Percentiles rank a stretch among this genome's conserved stretches.
Conservation (phyloP, 2,329 filamentous ascomycete genomes). For the Venturia aucupariae region DNA sequence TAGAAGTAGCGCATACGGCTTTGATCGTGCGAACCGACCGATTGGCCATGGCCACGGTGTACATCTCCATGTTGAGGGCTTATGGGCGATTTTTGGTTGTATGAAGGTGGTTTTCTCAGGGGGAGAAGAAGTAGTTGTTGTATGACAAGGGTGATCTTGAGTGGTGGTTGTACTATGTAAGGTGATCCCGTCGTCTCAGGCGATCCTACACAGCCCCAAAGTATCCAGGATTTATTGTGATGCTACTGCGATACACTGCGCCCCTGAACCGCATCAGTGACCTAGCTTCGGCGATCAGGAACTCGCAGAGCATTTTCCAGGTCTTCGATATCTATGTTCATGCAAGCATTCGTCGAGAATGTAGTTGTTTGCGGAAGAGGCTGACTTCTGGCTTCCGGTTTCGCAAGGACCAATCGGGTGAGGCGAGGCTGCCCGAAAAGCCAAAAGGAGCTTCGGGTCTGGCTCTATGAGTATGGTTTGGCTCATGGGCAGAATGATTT, state of each 20-base stretch:
- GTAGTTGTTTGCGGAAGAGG: neutral
- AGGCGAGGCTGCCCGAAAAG: neutral
- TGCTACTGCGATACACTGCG: neutral
- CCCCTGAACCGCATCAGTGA: neutral
- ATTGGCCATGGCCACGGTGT: slow-evolving; percentile 58
- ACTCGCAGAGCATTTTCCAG: too few relatives aligned
- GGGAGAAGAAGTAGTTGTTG: neutral
- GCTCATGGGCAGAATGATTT: too few relatives aligned
- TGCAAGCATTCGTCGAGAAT: neutral
- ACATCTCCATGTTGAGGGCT: slow-evolving; percentile 27
- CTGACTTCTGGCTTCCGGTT: neutral
- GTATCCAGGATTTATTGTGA: neutral
- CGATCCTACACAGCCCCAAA: neutral
- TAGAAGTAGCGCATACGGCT: slow-evolving; percentile 48
- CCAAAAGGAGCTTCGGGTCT: neutral
- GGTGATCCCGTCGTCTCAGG: neutral
- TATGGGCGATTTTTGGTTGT: neutral
- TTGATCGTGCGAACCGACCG: slow-evolving; percentile 81
- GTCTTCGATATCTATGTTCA: neutral
- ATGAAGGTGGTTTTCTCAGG: neutral
- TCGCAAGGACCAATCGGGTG: neutral
- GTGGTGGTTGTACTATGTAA: neutral
- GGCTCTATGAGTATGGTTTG: neutral
- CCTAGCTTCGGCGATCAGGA: neutral
- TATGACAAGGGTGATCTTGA: neutral